Evolutionary conservation across 2,329 filamentous ascomycete species (phyloP), one percentile per base, ranked within the genome.

Genomic region (Pseudomassariella vexata): DNA sequence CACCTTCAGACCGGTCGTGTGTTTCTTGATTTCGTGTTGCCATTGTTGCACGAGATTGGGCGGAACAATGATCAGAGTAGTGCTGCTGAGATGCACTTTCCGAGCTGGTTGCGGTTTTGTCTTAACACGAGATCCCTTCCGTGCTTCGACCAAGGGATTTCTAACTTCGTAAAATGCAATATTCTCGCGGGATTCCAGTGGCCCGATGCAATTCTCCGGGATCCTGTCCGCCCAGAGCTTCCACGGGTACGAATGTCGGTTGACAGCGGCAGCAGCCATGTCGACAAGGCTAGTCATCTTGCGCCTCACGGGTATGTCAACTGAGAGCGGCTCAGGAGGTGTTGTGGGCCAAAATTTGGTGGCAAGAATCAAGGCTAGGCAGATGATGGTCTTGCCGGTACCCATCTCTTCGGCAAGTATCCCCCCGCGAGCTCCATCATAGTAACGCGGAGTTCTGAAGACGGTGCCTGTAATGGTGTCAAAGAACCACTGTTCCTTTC

Each of bases 381-480:
- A 90, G 9, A 95, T 94, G 17, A 95, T 60, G 0, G 90, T 95
- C 62, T 95, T 96, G 0, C 90, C 89, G 0, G 73, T 62, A 5
- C 82, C 82, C 84, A 89, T 89, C 41, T 85, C 81, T 50, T 92
- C 85, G 0, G 84, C 83, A 10, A 88, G 61, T 10, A 90, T 82
- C 3, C 88, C 90, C 20, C 89, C 88, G 36, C 72, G 69, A 5
- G 80, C 73, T 17, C 77, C 71, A 26, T 92, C 86, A 45, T 90
- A 95, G 37, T 75, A 73, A 3, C 73, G 70, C 9, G 84, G 79
- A n/a, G 82, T 73, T 21, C 66, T 66, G 0, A 85, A 53, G 28
- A 87, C 70, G 0, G 66, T 64, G 0, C 76, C 74, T 11, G 76
- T 70, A 26, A 80, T 71, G 5, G 73, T 64, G 39, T 89, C 82